phyloP scores from a whole-genome alignment of 352 stramenopile species.

The Phytopythium vexans region DNA sequence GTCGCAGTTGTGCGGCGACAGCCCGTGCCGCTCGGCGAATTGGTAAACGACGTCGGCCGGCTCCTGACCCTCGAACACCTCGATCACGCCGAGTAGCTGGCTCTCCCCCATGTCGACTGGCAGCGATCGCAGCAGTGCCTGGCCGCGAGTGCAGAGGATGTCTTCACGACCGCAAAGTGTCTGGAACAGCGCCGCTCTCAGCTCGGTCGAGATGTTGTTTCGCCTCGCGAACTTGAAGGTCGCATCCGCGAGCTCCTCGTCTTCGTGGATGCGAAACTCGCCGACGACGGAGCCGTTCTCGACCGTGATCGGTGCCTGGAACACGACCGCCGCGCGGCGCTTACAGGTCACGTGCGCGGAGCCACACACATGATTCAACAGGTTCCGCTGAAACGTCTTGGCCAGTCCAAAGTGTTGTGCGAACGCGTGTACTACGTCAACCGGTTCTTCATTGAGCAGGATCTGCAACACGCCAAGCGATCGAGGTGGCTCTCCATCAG shows the following conservation, averaged over 20 bases:
- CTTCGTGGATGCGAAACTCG: conserved; percentile 42
- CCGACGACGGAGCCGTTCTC: conserved; percentile 39
- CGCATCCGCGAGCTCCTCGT: conserved; percentile 69
- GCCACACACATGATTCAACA: conserved; percentile 46
- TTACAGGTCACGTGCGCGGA: conserved; percentile 56
- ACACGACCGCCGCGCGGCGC: conserved; percentile 38
- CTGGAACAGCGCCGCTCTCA: conserved; percentile 49
- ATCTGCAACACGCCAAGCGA: conserved; percentile 51
- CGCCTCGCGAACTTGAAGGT: conserved; percentile 51
- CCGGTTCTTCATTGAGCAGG: conserved; percentile 43
- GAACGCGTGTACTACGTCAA: conserved; percentile 51
- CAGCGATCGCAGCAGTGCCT: conserved; percentile 47
- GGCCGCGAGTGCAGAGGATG: conserved; percentile 59
- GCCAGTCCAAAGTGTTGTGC: conserved; percentile 25
- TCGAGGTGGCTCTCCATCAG: conserved; percentile 12
- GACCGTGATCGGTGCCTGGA: conserved; percentile 49
- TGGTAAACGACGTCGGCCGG: conserved; percentile 66
- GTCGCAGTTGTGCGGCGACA: conserved; percentile 31
- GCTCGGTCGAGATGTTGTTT: conserved; percentile 42
- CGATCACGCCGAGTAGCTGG: conserved; percentile 36
- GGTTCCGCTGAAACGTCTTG: conserved; percentile 35
- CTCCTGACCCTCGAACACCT: conserved; percentile 70
- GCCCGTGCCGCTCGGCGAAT: conserved; percentile 51
- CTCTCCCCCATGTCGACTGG: conserved; percentile 31
- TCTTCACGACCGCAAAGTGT: conserved; percentile 48